Percentiles rank a stretch among this genome's conserved stretches.
Conservation (phyloP, 169 alveolate genomes). For the Eimeria necatrix region DNA sequence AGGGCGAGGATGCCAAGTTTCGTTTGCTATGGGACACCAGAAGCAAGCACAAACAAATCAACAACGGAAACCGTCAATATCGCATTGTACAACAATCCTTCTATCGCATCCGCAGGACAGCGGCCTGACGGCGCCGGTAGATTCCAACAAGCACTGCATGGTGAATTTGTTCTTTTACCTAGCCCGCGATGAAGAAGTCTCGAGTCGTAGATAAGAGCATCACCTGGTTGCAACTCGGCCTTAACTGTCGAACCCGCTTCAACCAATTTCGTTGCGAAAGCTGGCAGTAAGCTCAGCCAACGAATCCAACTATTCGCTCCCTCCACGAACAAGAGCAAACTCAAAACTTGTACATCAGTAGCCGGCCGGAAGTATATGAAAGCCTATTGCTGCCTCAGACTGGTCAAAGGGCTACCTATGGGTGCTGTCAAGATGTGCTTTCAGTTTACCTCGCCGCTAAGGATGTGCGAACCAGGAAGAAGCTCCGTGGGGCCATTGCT, state of each 20-base stretch:
- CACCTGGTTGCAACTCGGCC: conserved; percentile 76
- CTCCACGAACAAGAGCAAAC: conserved; percentile 1
- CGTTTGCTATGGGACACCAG: conserved; percentile 53
- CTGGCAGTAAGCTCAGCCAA: conserved; percentile 55
- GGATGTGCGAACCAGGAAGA: conserved; percentile 80
- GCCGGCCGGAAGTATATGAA: background rate
- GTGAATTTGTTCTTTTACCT: conserved; percentile 32
- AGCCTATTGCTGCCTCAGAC: background rate
- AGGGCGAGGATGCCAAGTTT: conserved; percentile 80
- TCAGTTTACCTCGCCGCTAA: conserved; percentile 53
- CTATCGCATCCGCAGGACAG: too few relatives aligned
- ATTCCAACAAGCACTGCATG: background rate
- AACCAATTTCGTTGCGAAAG: background rate
- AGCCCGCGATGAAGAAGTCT: conserved; percentile 76
- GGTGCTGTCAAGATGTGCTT: too few relatives aligned
- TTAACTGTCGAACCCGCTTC: conserved; percentile 61
- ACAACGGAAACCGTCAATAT: background rate
- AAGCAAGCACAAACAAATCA: background rate
- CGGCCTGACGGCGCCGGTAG: too few relatives aligned
- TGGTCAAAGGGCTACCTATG: background rate
- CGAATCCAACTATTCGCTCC: conserved; percentile 49
- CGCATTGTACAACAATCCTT: background rate
- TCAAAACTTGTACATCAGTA: background rate
- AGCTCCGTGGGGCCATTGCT: conserved; percentile 80
- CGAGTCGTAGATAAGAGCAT: conserved; percentile 79